Percentiles rank a stretch among this genome's conserved stretches.
Evolutionary conservation across 257 asterid genomes (phyloP).

Genomic region (Paraleonurus japonicus): DNA sequence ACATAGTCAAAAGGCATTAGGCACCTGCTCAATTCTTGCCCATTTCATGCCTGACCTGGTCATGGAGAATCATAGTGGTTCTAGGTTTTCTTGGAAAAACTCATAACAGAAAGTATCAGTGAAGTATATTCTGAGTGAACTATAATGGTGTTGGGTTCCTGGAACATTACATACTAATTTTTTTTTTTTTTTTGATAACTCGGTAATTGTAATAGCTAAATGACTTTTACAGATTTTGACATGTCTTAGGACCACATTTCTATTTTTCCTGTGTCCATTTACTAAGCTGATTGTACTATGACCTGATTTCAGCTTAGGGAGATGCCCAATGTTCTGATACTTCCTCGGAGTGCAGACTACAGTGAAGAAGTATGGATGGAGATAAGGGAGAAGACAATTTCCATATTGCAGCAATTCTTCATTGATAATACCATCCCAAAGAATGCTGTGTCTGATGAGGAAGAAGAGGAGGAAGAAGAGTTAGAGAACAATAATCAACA

Average conservation of each 20-base stretch:
- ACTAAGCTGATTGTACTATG: constrained; percentile 19
- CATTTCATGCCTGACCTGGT: background rate
- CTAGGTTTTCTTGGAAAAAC: background rate
- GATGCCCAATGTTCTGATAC: constrained; percentile 99
- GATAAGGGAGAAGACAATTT: constrained; percentile 88
- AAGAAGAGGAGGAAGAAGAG: constrained; percentile 62
- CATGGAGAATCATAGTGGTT: background rate
- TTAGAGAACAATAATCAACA: constrained; percentile 48
- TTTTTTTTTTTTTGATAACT: too few species aligned
- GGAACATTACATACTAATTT: background rate
- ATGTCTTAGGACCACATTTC: background rate
- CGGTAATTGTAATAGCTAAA: constrained; percentile 1
- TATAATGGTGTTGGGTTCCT: background rate
- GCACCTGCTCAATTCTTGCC: background rate
- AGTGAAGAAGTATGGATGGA: constrained; percentile 99
- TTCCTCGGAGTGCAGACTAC: constrained; percentile 98
- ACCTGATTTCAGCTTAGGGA: constrained; percentile 70
- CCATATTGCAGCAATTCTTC: constrained; percentile 79
- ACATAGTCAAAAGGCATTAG: background rate
- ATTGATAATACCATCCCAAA: constrained; percentile 68
- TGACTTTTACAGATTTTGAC: background rate
- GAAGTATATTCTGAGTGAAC: background rate
- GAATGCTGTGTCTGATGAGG: constrained; percentile 85
- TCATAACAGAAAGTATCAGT: background rate
- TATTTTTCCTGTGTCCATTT: background rate